Percentiles rank a stretch among this genome's conserved stretches.
These are phyloP conservation scores for Samsoniella hepiali DNA, from an alignment of 2,329 filamentous ascomycete genomes.

Conservation along the genomic window DNA sequence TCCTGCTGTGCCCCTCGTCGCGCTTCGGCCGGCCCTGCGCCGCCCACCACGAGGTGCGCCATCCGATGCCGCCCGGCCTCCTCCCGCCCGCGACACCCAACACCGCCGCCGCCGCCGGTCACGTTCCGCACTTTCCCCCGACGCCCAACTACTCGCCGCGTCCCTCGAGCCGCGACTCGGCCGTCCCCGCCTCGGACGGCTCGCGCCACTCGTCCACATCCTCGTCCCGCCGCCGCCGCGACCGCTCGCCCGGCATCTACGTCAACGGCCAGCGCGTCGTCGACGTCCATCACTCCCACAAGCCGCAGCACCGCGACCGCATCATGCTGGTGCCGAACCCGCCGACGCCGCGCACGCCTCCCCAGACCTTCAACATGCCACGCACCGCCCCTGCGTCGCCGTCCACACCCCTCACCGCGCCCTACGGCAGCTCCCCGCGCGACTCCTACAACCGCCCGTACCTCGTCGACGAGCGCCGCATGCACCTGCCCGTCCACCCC, in stretches of 20 bases:
- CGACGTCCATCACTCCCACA: constrained; percentile 26
- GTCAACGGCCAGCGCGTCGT: constrained; percentile 37
- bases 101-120: constrained; percentile 2
- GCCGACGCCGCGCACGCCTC: constrained; percentile 45
- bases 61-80: constrained; percentile 30
- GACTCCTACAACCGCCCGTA: constrained; percentile 30
- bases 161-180: constrained; percentile 34
- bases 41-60: constrained; percentile 39
- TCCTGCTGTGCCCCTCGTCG: constrained; percentile 38
- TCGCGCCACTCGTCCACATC: constrained; percentile 23
- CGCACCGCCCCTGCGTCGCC: constrained; percentile 42
- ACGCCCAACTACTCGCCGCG: constrained; percentile 37
- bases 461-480: constrained; percentile 38
- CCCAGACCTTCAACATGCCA: constrained; percentile 39
- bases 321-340: constrained; percentile 44
- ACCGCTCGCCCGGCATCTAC: constrained; percentile 35
- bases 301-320: constrained; percentile 38
- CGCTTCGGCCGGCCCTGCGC: constrained; percentile 41
- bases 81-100: constrained; percentile 24
- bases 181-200: constrained; percentile 27
- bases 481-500: constrained; percentile 39
- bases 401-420: constrained; percentile 22
- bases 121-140: constrained; percentile 33
- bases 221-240: constrained; percentile 29
- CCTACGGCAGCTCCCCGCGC: constrained; percentile 27